Evolutionary conservation across 2,329 filamentous ascomycete genomes (phyloP), one percentile per base, ranked within the genome.

Genomic region (Microdochium nivale): DNA sequence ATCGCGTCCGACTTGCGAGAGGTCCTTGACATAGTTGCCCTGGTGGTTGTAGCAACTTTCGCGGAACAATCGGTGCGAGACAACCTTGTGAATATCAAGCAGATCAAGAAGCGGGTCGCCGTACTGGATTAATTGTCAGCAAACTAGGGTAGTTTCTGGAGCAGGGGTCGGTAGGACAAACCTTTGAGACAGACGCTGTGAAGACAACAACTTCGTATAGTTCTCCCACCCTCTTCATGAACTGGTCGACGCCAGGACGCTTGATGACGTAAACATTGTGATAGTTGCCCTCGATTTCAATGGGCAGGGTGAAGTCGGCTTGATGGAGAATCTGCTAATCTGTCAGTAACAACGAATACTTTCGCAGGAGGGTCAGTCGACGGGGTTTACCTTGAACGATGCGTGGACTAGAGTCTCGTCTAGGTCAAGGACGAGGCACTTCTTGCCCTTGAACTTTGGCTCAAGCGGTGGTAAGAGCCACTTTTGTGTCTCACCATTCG

Each of bases 231-330:
- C 94, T 80, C 77, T 97, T 97, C 90, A 99, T 96, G 70, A 99
- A 99, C 58, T 95, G 86, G 66, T 99, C 94, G 21, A 99, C 94
- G 51, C 94, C 94, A n/a, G 94, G 94, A 62, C 94, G 84, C 74
- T 99, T 99, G 69, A 99, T 99, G 58, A 99, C 94, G 67, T 99
- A 99, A 51, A 99, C 95, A 64, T 99, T 99, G 72, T 99, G 94
- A 66, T 95, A 97, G 69, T 96, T 95, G 52, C 94, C 94, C 74
- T 99, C 94, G 57, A 99, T 99, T 65, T 99, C 94, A 27, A 99
- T 94, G 0, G 94, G 94, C 65, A 99, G 97, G 5, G 94, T 99
- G 66, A 99, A 97, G 70, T 99, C 94, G 53, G 94, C 94, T 76
- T 97, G 92, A 64, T 97, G 91, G 47, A 99, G 79, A 59, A 97